Evolutionary conservation across 805 yeast genomes (phyloP).

Genomic region (Cyberlindnera euphorbiiphila): DNA sequence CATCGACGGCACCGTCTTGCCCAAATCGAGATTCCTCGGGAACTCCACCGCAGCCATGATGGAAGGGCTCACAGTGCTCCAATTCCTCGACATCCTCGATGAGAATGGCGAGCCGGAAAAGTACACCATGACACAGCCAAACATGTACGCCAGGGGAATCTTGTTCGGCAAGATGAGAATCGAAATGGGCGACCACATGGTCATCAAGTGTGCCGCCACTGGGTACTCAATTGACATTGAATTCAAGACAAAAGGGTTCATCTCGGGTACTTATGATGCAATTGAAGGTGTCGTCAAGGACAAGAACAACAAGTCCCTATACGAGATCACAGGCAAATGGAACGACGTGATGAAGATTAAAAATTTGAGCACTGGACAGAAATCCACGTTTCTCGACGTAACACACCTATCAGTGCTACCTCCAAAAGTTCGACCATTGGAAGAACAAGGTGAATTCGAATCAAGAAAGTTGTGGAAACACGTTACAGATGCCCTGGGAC

Average conservation of each 20-base stretch:
- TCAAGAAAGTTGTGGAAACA: slow-evolving; percentile 79
- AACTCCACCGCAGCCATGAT: slow-evolving; percentile 96
- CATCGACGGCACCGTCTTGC: slow-evolving; percentile 85
- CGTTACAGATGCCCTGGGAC: slow-evolving; percentile 76
- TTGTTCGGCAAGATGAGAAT: slow-evolving; percentile 84
- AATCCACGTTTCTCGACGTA: slow-evolving; percentile 58
- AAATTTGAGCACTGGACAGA: slow-evolving; percentile 45
- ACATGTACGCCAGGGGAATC: slow-evolving; percentile 91
- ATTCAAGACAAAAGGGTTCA: slow-evolving; percentile 92
- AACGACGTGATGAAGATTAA: slow-evolving; percentile 76
- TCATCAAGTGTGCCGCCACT: slow-evolving; percentile 57
- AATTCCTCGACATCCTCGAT: slow-evolving; percentile 57
- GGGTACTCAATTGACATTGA: slow-evolving; percentile 77
- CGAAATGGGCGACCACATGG: slow-evolving; percentile 90
- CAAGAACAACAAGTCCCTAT: slow-evolving; percentile 48
- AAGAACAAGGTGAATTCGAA: slow-evolving; percentile 78
- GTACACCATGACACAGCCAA: slow-evolving; percentile 90
- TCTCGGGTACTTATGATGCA: slow-evolving; percentile 87
- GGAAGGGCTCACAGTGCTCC: slow-evolving; percentile 82
- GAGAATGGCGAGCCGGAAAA: slow-evolving; percentile 51
- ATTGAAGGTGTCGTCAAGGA: slow-evolving; percentile 69
- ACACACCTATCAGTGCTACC: slow-evolving; percentile 43
- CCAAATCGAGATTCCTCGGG: slow-evolving; percentile 85
- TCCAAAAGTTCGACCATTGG: slow-evolving; percentile 74
- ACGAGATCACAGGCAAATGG: slow-evolving; percentile 87